Evolutionary conservation across 208 protist species (phyloP).

Genomic region (Acanthamoeba culbertsoni): DNA sequence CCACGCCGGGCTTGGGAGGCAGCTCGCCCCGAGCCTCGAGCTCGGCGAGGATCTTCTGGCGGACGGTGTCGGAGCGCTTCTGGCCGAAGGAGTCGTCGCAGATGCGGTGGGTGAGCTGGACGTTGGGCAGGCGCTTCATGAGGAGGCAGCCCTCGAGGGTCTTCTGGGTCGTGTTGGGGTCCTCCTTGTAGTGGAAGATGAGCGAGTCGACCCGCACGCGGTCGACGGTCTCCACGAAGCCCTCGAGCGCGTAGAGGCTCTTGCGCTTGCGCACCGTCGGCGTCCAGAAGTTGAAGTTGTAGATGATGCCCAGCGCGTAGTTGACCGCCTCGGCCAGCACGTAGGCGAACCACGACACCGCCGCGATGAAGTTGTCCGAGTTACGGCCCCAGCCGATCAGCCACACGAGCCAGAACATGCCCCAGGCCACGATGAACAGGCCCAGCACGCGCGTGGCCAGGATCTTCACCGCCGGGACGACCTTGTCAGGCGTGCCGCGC

Average conservation of each 20-base stretch:
- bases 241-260: slow-evolving; percentile 14
- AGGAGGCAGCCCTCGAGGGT: slow-evolving; percentile 29
- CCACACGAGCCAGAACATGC: slow-evolving; percentile 34
- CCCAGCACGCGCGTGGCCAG: slow-evolving; percentile 36
- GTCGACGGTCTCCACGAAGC: slow-evolving; percentile 39
- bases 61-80: background rate
- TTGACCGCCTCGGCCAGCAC: background rate
- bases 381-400: slow-evolving; percentile 39
- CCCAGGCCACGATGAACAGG: slow-evolving; percentile 15
- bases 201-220: background rate
- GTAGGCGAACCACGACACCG: slow-evolving; percentile 35
- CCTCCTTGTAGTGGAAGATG: slow-evolving; percentile 55
- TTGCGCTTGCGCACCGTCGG: background rate
- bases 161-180: slow-evolving; percentile 53
- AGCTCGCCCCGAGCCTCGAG: background rate
- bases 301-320: slow-evolving; percentile 31
- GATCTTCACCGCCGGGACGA: slow-evolving; percentile 42
- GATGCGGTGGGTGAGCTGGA: slow-evolving; percentile 3
- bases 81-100: slow-evolving; percentile 51
- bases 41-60: background rate
- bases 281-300: slow-evolving; percentile 42
- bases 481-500: slow-evolving; percentile 12
- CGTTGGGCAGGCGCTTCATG: slow-evolving; percentile 24
- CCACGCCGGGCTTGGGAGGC: background rate
- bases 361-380: background rate